These are phyloP conservation scores for Aspergillus ruber DNA, from an alignment of 2,329 filamentous ascomycete genomes.

Conservation along the genomic window DNA sequence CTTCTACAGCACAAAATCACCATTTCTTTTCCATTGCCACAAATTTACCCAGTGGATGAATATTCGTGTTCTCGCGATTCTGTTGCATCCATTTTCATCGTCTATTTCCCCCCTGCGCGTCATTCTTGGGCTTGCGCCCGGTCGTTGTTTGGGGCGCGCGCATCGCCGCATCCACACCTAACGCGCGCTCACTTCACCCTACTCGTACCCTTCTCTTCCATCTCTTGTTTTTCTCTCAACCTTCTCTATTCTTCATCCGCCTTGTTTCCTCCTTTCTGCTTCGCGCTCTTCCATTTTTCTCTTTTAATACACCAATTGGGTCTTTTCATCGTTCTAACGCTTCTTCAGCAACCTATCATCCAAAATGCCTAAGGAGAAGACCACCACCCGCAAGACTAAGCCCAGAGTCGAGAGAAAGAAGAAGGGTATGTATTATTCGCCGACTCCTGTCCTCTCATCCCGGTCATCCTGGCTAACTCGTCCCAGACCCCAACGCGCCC, in stretches of 20 bases:
- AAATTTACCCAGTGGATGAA: neutral
- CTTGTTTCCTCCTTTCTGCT: slow-evolving; percentile 4
- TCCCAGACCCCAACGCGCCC: slow-evolving; percentile 84
- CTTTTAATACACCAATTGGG: neutral
- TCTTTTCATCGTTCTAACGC: slow-evolving; percentile 5
- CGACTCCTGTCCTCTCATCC: slow-evolving; percentile 1
- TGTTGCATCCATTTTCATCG: slow-evolving; percentile 6
- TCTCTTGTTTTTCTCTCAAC: slow-evolving; percentile 2
- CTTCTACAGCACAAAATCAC: slow-evolving; percentile 6
- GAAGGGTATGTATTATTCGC: slow-evolving; percentile 52
- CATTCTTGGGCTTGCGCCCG: slow-evolving; percentile 17
- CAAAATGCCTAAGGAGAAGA: slow-evolving; percentile 64
- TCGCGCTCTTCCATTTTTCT: neutral
- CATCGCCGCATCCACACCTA: slow-evolving; percentile 7
- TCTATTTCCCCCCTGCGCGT: neutral
- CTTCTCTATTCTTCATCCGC: slow-evolving; percentile 2
- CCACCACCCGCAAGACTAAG: slow-evolving; percentile 57
- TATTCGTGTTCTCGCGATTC: slow-evolving; percentile 5
- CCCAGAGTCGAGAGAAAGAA: slow-evolving; percentile 59
- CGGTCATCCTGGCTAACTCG: slow-evolving; percentile 10
- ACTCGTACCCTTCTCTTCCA: slow-evolving; percentile 4
- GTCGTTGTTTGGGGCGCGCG: slow-evolving; percentile 13
- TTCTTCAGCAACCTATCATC: slow-evolving; percentile 9
- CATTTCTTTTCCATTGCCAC: slow-evolving; percentile 4
- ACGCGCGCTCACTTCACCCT: slow-evolving; percentile 6